phyloP scores from a whole-genome alignment of 129 eudicot genomes.

The Escallonia herrerae region DNA sequence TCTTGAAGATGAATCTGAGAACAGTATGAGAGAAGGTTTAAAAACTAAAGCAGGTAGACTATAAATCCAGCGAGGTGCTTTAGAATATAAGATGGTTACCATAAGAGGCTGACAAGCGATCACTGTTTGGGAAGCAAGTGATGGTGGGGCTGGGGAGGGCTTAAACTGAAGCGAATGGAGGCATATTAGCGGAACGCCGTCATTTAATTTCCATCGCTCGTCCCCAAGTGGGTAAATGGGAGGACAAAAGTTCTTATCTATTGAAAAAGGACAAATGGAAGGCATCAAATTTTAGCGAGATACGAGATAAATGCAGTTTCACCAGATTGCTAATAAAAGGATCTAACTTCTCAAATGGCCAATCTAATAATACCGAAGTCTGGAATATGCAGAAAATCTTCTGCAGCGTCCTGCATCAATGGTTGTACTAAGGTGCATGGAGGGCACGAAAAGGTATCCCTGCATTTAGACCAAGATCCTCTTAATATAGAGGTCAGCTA shows the following conservation, averaged over 20 bases:
- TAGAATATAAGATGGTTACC: slow-evolving; percentile 34
- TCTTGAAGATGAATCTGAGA: slow-evolving; percentile 94
- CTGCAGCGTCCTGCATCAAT: slow-evolving; percentile 48
- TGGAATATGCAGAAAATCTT: slow-evolving; percentile 48
- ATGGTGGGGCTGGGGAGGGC: slow-evolving; percentile 81
- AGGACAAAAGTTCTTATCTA: slow-evolving; percentile 78
- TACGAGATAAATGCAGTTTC: background rate
- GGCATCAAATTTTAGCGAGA: slow-evolving; percentile 12
- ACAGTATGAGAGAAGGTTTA: slow-evolving; percentile 12
- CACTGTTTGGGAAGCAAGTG: slow-evolving; percentile 72
- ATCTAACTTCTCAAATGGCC: background rate
- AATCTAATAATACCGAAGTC: slow-evolving; percentile 59
- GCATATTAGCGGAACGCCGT: slow-evolving; percentile 55
- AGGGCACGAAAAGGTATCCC: slow-evolving; percentile 94
- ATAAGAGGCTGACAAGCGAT: slow-evolving; percentile 82
- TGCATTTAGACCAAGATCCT: slow-evolving; percentile 24
- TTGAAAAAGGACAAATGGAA: slow-evolving; percentile 21
- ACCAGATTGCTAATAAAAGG: background rate
- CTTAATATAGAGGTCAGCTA: too few relatives aligned
- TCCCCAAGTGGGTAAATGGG: slow-evolving; percentile 90
- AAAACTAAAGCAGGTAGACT: slow-evolving; percentile 11
- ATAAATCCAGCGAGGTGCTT: background rate
- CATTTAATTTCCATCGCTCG: slow-evolving; percentile 48
- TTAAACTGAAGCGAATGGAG: slow-evolving; percentile 71
- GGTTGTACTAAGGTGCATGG: slow-evolving; percentile 93